phyloP scores from a whole-genome alignment of 2,329 filamentous ascomycete genomes.

The Byssothecium circinans region DNA sequence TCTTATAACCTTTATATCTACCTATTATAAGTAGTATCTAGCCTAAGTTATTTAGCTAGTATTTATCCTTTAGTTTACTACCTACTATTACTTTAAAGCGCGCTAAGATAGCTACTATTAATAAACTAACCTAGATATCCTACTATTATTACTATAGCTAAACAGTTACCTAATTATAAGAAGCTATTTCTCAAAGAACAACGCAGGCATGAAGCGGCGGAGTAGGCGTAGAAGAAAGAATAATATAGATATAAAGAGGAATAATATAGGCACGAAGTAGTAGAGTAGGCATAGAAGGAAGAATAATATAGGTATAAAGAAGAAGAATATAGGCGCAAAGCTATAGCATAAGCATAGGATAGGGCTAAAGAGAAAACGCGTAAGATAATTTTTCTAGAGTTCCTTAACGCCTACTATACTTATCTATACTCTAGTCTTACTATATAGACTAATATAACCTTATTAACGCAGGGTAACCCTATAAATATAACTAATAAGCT shows the following conservation, averaged over 20 bases:
- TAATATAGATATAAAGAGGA: constrained; percentile 1
- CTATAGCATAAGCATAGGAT: too few relatives aligned
- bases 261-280: background rate
- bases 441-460: constrained; percentile 14
- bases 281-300: constrained; percentile 2
- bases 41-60: constrained; percentile 11
- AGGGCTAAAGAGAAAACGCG: constrained; percentile 11
- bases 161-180: constrained; percentile 12
- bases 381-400: constrained; percentile 13
- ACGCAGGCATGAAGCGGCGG: constrained; percentile 9
- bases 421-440: constrained; percentile 11
- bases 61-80: constrained; percentile 7
- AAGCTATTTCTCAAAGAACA: constrained; percentile 10
- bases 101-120: constrained; percentile 8
- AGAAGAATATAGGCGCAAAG: too few relatives aligned
- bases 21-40: constrained; percentile 13
- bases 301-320: constrained; percentile 6
- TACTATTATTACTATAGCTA: constrained; percentile 8
- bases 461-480: constrained; percentile 19
- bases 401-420: constrained; percentile 13
- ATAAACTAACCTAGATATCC: constrained; percentile 7
- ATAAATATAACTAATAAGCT: constrained; percentile 23
- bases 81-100: constrained; percentile 11
- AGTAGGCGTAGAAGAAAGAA: constrained; percentile 4
- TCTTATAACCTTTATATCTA: constrained; percentile 10